phyloP scores from a whole-genome alignment of 768 basidiomycete genomes.

The Asterophora lycoperdoides region DNA sequence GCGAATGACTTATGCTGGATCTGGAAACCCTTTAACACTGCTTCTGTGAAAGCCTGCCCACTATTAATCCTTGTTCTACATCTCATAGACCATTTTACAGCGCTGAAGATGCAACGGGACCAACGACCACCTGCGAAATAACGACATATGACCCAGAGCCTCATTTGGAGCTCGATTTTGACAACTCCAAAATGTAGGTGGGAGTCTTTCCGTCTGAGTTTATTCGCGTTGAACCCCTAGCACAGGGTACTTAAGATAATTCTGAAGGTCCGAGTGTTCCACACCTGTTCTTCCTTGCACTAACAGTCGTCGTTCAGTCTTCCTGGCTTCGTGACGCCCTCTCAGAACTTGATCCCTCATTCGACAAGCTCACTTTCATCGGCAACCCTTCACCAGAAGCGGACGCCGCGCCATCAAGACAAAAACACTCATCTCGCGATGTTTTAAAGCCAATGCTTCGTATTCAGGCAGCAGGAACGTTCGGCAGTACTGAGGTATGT shows the following conservation, averaged over 20 bases:
- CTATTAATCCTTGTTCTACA: not conserved
- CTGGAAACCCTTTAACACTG: constrained; percentile 73
- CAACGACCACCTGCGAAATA: constrained; percentile 85
- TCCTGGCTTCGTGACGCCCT: constrained; percentile 94
- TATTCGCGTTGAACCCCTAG: not conserved
- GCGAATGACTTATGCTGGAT: constrained; percentile 77
- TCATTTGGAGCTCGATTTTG: constrained; percentile 75
- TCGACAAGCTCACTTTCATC: constrained; percentile 79
- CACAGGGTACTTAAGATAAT: constrained; percentile 74
- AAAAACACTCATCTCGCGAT: constrained; percentile 24
- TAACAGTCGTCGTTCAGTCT: constrained; percentile 40
- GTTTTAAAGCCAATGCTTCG: constrained; percentile 63
- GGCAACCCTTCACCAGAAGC: constrained; percentile 55
- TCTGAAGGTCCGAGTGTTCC: constrained; percentile 55
- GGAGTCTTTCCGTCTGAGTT: not conserved
- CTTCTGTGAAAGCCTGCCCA: constrained; percentile 59
- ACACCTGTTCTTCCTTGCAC: not conserved
- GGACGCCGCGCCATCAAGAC: constrained; percentile 9
- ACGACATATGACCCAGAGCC: constrained; percentile 83
- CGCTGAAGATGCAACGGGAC: constrained; percentile 74
- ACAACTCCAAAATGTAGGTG: constrained; percentile 56
- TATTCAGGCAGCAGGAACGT: constrained; percentile 75
- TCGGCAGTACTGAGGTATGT: constrained; percentile 79
- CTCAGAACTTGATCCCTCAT: constrained; percentile 85
- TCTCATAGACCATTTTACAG: constrained; percentile 29